Conservation (phyloP, 805 yeast genomes). For the Yarrowia alimentaria region DNA sequence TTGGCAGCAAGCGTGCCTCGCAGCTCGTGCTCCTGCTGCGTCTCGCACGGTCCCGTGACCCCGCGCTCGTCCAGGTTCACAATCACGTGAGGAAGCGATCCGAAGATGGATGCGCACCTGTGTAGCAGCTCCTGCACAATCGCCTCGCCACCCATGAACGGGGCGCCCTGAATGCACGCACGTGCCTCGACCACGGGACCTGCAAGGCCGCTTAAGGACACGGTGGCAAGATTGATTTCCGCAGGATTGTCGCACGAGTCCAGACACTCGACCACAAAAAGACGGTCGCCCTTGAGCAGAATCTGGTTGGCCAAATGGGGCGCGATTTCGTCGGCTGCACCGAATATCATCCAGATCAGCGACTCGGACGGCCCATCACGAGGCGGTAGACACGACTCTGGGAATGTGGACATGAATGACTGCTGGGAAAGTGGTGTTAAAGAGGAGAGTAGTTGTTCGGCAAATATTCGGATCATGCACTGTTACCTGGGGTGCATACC, state of each 20-base stretch:
- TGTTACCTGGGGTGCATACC: too few relatives aligned
- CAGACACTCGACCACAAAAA: constrained; percentile 14
- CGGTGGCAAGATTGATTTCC: constrained; percentile 3
- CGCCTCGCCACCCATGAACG: constrained; percentile 1
- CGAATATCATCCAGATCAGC: constrained; percentile 21
- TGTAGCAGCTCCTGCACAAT: constrained; percentile 2
- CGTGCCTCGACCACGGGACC: constrained; percentile 17
- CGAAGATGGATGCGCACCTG: constrained; percentile 1
- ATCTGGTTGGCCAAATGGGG: background rate
- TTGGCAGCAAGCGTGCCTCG: background rate
- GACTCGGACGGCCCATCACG: constrained; percentile 5
- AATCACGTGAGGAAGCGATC: constrained; percentile 14
- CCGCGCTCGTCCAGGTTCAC: constrained; percentile 22
- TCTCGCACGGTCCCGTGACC: constrained; percentile 4
- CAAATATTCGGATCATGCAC: background rate
- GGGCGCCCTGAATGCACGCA: background rate
- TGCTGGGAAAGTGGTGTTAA: too few relatives aligned
- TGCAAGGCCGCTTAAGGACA: background rate
- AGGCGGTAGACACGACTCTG: constrained; percentile 1
- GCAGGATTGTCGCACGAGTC: background rate
- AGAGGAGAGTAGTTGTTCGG: background rate
- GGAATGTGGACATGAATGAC: constrained; percentile 4
- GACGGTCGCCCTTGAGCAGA: constrained; percentile 6
- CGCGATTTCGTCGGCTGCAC: constrained; percentile 7
- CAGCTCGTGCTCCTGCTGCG: constrained; percentile 10